Conservation (phyloP, 176 grass and related monocot genomes). For the Echinochloa phyllopogon region DNA sequence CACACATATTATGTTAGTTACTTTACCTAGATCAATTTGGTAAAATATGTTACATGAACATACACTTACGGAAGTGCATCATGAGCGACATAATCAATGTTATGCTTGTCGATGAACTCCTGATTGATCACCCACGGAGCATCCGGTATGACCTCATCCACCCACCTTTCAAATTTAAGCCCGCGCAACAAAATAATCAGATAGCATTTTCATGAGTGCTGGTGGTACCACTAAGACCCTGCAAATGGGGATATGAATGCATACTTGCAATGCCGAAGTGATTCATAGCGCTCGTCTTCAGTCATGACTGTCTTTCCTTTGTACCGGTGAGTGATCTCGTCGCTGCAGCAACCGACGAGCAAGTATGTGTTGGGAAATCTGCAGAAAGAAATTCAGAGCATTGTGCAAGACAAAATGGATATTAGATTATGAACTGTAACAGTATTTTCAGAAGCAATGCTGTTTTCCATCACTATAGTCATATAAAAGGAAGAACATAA, state of each 20-base stretch:
- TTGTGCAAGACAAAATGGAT: background rate
- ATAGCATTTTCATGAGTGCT: background rate
- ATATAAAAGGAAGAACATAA: background rate
- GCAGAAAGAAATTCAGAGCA: background rate
- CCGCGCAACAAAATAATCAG: background rate
- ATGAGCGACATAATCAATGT: slow-evolving; percentile 70
- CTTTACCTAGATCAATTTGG: background rate
- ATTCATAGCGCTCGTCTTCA: slow-evolving; percentile 69
- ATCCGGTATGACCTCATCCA: slow-evolving; percentile 80
- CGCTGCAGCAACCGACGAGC: slow-evolving; percentile 80
- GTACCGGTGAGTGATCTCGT: slow-evolving; percentile 63
- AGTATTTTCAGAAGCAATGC: background rate
- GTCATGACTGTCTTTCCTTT: slow-evolving; percentile 91
- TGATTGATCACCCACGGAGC: slow-evolving; percentile 72
- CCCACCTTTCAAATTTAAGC: slow-evolving; percentile 59
- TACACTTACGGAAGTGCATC: slow-evolving; percentile 73
- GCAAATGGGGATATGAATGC: slow-evolving; percentile 2
- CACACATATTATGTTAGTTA: background rate
- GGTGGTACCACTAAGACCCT: background rate
- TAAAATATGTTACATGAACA: background rate
- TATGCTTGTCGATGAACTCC: slow-evolving; percentile 78
- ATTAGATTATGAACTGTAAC: background rate
- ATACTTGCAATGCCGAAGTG: slow-evolving; percentile 88
- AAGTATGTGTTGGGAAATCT: slow-evolving; percentile 80
- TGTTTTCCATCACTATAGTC: background rate